Evolutionary conservation across 1,284 basidiomycete species (phyloP).

Genomic region (Sparassis latifolia): DNA sequence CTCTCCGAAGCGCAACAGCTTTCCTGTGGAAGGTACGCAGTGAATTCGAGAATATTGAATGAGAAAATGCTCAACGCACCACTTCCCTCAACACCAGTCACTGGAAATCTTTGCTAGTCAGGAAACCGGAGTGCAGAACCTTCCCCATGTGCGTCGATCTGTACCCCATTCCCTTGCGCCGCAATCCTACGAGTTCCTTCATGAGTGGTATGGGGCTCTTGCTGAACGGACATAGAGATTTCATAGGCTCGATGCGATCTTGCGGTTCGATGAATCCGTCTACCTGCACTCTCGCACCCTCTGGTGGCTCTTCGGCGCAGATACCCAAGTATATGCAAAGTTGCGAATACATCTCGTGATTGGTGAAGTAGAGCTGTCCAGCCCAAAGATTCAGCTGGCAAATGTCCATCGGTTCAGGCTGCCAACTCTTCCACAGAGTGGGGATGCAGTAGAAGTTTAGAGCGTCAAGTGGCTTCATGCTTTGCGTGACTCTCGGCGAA

Average conservation of each 20-base stretch:
- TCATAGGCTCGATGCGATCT: constrained; percentile 12
- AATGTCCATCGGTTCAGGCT: constrained; percentile 15
- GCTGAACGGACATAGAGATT: constrained; percentile 12
- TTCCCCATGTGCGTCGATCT: constrained; percentile 31
- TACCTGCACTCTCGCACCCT: constrained; percentile 9
- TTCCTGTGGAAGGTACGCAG: too few species aligned
- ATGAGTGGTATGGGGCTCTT: not conserved
- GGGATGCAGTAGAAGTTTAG: not conserved
- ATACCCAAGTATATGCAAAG: constrained; percentile 29
- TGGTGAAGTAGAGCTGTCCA: constrained; percentile 35
- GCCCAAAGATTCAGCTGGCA: constrained; percentile 37
- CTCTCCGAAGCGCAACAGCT: too few species aligned
- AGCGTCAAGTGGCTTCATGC: not conserved
- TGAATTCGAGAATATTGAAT: too few species aligned
- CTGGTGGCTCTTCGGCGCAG: not conserved
- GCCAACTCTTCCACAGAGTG: not conserved
- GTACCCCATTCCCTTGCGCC: constrained; percentile 37
- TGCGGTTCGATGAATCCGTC: constrained; percentile 31
- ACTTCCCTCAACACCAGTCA: too few species aligned
- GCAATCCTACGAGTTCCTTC: constrained; percentile 25
- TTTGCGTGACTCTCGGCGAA: not conserved
- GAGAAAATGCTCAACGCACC: too few species aligned
- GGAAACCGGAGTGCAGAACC: not conserved
- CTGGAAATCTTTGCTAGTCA: not conserved
- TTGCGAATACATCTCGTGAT: constrained; percentile 25